Evolutionary conservation across 1,139 yeast genomes (phyloP), one percentile per base, ranked within the genome.

Genomic region (Magnusiomyces sp.): DNA sequence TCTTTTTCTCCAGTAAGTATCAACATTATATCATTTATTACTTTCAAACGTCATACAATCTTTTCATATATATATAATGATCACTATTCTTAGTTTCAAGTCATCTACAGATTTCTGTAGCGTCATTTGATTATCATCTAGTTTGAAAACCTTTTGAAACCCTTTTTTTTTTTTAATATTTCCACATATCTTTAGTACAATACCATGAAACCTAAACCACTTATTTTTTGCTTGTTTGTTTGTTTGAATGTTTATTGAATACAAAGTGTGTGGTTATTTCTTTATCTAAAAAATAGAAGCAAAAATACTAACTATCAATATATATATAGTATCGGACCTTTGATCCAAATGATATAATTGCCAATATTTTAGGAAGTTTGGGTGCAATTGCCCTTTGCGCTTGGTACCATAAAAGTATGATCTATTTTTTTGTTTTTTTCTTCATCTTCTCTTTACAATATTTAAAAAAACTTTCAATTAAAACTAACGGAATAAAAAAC

Each of bases 401-500:
- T 9, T 57, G 62, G 59, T 70, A 70, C 54, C 74, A 71, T 58
- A 66, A 62, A 40, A 58, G 70, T 54, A 54, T 38, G 64, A 56
- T 40, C 20, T 27, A 9, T 7, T 42, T 33, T 5, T 17, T 29
- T 41, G 17, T 44, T 32, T 37, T 32, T n/a, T 29, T 48, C 13
- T 13, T 29, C 17, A n/a, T 31, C 29, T n/a, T 38, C 11, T 13
- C 19, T 17, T 5, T n/a, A n/a, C 14, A 23, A 19, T 19, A 13
- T 19, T 41, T n/a, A 5, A 20, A 36, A 31, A 33, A 33, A 14
- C 16, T 20, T 43, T n/a, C 38, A 44, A 3, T 4, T 17, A 36
- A 33, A 14, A 13, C 34, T 31, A 5, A n/a, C n/a, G n/a, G n/a
- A n/a, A n/a, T n/a, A n/a, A n/a, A n/a, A n/a, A n/a, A n/a, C n/a